These are phyloP conservation scores for Echinochloa phyllopogon DNA, from an alignment of 176 grass and related monocot species.

Conservation along the genomic window DNA sequence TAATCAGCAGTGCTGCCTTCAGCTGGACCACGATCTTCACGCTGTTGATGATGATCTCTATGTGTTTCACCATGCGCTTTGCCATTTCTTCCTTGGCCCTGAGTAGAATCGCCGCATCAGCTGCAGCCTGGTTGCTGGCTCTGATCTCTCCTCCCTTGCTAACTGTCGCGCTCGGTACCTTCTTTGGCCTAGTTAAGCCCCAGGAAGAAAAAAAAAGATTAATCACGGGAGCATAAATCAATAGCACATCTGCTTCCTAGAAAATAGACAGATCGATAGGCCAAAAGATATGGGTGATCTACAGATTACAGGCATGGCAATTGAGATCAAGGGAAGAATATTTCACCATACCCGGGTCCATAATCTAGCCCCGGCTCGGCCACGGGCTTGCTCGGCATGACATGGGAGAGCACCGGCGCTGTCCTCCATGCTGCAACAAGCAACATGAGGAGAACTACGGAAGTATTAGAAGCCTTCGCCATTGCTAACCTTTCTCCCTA, in stretches of 20 bases:
- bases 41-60: slow-evolving; percentile 11
- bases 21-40: not conserved
- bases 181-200: not conserved
- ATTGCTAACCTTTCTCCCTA: slow-evolving; percentile 8
- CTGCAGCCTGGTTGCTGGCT: not conserved
- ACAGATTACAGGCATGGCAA: not conserved
- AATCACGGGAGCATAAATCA: not conserved
- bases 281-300: no score
- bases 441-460: not conserved
- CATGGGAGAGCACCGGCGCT: slow-evolving; percentile 17
- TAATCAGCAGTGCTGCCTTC: slow-evolving; percentile 34
- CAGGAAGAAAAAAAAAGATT: not conserved
- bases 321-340: not conserved
- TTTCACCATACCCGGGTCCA: slow-evolving; percentile 15
- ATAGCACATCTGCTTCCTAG: not conserved
- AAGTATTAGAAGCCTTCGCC: slow-evolving; percentile 2
- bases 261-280: no score
- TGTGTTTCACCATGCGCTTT: slow-evolving; percentile 18
- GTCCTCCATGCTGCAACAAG: slow-evolving; percentile 33
- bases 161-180: not conserved
- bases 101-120: not conserved
- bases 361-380: slow-evolving; percentile 5
- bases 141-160: not conserved
- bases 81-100: slow-evolving; percentile 41
- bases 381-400: not conserved